Conservation (phyloP, 2,329 filamentous ascomycete species). For the Fusarium agapanthi region DNA sequence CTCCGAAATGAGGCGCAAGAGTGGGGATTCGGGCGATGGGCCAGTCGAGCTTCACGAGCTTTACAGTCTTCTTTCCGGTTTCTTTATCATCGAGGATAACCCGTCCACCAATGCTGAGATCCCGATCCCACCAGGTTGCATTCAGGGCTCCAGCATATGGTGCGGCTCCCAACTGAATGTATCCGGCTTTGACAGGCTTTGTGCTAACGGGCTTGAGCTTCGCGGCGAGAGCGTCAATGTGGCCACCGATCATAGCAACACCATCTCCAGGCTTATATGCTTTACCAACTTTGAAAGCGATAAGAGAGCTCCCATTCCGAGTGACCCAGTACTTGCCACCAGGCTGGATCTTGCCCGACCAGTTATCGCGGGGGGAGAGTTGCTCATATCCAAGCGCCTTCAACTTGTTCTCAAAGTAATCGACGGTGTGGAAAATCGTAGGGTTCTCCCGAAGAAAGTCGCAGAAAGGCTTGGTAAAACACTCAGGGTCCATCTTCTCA, state of each 20-base stretch:
- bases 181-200: constrained; percentile 85
- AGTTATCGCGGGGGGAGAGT: constrained; percentile 81
- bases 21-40: constrained; percentile 93
- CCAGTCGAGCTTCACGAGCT: constrained; percentile 92
- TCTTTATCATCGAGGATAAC: constrained; percentile 81
- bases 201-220: constrained; percentile 90
- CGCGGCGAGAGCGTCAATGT: constrained; percentile 91
- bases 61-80: constrained; percentile 79
- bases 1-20: constrained; percentile 91
- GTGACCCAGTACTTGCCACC: constrained; percentile 91
- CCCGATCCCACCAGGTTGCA: constrained; percentile 95
- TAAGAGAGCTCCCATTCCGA: constrained; percentile 85
- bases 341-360: constrained; percentile 74
- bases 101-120: constrained; percentile 88
- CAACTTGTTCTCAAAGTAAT: constrained; percentile 78
- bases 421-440: constrained; percentile 91
- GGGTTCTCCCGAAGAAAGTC: constrained; percentile 90
- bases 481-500: constrained; percentile 60
- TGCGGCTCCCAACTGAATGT: constrained; percentile 87
- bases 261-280: constrained; percentile 87
- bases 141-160: constrained; percentile 91
- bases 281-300: constrained; percentile 84
- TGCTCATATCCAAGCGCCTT: constrained; percentile 76
- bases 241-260: constrained; percentile 86
- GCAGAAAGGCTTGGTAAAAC: constrained; percentile 84